These are phyloP conservation scores for Ophiostoma triangulosporum DNA, from an alignment of 2,329 filamentous ascomycete species.

Conservation along the genomic window DNA sequence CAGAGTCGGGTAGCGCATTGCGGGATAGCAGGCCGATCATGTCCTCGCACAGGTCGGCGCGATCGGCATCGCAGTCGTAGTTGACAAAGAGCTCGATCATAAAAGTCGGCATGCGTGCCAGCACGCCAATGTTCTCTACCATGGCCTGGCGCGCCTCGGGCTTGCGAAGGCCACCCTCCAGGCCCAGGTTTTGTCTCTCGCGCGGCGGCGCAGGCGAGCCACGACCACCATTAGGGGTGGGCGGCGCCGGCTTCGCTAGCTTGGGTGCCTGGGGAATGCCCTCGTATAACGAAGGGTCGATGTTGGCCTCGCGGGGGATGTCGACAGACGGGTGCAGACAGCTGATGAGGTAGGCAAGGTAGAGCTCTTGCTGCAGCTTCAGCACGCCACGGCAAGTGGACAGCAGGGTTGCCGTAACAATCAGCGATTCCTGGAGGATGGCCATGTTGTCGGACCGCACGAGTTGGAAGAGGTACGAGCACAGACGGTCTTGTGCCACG, in stretches of 20 bases:
- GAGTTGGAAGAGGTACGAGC: slow-evolving; percentile 88
- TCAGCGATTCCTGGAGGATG: slow-evolving; percentile 81
- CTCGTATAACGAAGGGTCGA: slow-evolving; percentile 82
- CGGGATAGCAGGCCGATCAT: slow-evolving; percentile 84
- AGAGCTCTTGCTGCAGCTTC: slow-evolving; percentile 93
- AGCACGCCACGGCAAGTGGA: slow-evolving; percentile 82
- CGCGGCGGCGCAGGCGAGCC: slow-evolving; percentile 84
- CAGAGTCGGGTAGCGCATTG: slow-evolving; percentile 92
- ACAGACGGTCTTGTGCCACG: slow-evolving; percentile 84
- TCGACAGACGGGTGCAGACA: slow-evolving; percentile 90
- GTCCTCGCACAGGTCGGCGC: slow-evolving; percentile 86
- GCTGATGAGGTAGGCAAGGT: slow-evolving; percentile 83
- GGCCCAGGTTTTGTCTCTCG: slow-evolving; percentile 79
- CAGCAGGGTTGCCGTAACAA: slow-evolving; percentile 80
- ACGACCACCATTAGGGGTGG: slow-evolving; percentile 56
- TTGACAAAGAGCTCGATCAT: slow-evolving; percentile 95
- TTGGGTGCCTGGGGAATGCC: slow-evolving; percentile 88
- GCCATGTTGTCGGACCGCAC: slow-evolving; percentile 94
- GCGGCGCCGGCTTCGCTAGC: slow-evolving; percentile 62
- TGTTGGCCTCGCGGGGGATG: slow-evolving; percentile 79
- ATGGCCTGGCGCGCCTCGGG: slow-evolving; percentile 95
- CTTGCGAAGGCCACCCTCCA: slow-evolving; percentile 83
- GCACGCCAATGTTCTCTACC: slow-evolving; percentile 88
- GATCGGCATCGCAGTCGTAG: slow-evolving; percentile 90
- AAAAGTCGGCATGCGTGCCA: slow-evolving; percentile 86